Conservation (phyloP, 2,329 filamentous ascomycete genomes). For the Trichocomaceae sp. region DNA sequence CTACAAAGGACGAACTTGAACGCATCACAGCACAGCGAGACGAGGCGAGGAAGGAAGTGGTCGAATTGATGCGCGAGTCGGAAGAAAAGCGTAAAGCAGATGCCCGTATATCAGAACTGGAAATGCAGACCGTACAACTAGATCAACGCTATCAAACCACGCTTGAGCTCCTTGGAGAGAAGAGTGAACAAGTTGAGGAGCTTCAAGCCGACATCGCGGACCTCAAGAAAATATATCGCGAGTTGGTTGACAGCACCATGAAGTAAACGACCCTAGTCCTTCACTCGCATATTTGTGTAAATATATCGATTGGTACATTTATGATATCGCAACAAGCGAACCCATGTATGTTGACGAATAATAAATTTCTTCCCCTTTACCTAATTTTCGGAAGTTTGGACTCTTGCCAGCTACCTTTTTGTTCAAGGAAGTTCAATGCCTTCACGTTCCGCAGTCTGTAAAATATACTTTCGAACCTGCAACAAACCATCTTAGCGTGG, state of each 20-base stretch:
- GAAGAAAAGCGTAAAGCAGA: slow-evolving; percentile 61
- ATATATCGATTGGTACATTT: slow-evolving; percentile 13
- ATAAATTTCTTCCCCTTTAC: neutral
- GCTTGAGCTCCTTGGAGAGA: slow-evolving; percentile 91
- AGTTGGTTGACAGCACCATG: slow-evolving; percentile 79
- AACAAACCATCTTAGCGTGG: neutral
- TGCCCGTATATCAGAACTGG: slow-evolving; percentile 56
- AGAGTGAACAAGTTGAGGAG: slow-evolving; percentile 92
- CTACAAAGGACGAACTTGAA: slow-evolving; percentile 75
- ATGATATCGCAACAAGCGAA: slow-evolving; percentile 4
- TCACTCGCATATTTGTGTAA: slow-evolving; percentile 12
- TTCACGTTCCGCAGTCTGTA: slow-evolving; percentile 73
- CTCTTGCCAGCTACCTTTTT: slow-evolving; percentile 9
- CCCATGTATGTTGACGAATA: slow-evolving; percentile 7
- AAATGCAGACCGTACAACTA: slow-evolving; percentile 61
- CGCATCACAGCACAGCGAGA: slow-evolving; percentile 80
- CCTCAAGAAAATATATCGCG: slow-evolving; percentile 92
- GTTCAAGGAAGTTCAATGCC: slow-evolving; percentile 60
- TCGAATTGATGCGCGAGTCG: slow-evolving; percentile 77
- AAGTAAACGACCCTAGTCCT: slow-evolving; percentile 42
- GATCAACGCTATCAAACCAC: slow-evolving; percentile 80
- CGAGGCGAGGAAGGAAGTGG: slow-evolving; percentile 86
- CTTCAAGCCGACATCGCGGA: slow-evolving; percentile 81
- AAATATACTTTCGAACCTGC: slow-evolving; percentile 68
- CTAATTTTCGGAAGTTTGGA: slow-evolving; percentile 7